These are phyloP conservation scores for Tilletia setariae DNA, from an alignment of 1,284 basidiomycete species.

Conservation along the genomic window DNA sequence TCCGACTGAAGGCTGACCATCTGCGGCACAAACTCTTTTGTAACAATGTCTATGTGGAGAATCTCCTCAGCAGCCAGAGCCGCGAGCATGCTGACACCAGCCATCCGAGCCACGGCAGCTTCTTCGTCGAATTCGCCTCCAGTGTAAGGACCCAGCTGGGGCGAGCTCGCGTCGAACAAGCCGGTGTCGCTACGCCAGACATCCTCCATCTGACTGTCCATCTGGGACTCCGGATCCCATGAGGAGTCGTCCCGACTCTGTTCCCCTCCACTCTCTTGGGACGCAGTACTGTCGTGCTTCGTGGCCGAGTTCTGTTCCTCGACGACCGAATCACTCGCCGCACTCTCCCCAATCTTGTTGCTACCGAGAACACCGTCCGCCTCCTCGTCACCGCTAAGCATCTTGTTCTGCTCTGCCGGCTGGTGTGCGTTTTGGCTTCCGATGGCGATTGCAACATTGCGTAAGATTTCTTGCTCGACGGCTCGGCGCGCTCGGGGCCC, in stretches of 20 bases:
- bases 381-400: background rate
- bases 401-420: background rate
- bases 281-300: background rate
- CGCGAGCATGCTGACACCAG: slow-evolving; percentile 89
- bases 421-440: slow-evolving; percentile 20
- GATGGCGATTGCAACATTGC: slow-evolving; percentile 50
- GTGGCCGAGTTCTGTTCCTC: background rate
- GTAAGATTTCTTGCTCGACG: slow-evolving; percentile 46
- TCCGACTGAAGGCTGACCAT: slow-evolving; percentile 76
- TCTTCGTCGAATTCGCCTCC: slow-evolving; percentile 59
- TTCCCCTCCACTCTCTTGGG: background rate
- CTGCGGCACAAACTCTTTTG: slow-evolving; percentile 72
- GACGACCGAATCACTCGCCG: background rate
- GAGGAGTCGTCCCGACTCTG: slow-evolving; percentile 15
- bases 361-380: background rate
- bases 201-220: slow-evolving; percentile 17
- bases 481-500: slow-evolving; percentile 30
- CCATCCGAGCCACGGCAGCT: slow-evolving; percentile 78
- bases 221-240: slow-evolving; percentile 20
- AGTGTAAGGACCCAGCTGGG: slow-evolving; percentile 27
- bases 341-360: background rate
- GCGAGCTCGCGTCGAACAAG: slow-evolving; percentile 18
- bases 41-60: slow-evolving; percentile 56
- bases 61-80: slow-evolving; percentile 62
- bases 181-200: slow-evolving; percentile 13